Conservation (phyloP, 805 yeast genomes). For the Priceomyces medius region DNA sequence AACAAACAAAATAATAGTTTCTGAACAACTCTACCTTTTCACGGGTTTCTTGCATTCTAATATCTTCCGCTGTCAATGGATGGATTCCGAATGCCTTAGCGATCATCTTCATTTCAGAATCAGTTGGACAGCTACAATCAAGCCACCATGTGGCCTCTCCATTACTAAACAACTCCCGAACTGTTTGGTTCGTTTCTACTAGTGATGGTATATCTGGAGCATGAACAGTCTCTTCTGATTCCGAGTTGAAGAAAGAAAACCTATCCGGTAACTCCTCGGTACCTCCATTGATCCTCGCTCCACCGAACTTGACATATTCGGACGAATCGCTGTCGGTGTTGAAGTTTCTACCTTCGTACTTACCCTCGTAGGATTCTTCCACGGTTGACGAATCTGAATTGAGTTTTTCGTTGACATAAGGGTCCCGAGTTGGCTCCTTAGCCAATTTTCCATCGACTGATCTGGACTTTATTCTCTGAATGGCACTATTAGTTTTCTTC, state of each 20-base stretch:
- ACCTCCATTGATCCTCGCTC: conserved; percentile 32
- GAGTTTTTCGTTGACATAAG: conserved; percentile 8
- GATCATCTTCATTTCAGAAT: conserved; percentile 86
- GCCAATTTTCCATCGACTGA: background rate
- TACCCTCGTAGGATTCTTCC: conserved; percentile 17
- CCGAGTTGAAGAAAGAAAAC: conserved; percentile 79
- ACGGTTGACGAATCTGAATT: conserved; percentile 23
- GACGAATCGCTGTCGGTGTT: conserved; percentile 19
- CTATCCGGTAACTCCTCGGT: conserved; percentile 56
- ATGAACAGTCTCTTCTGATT: conserved; percentile 82
- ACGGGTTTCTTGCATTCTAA: conserved; percentile 92
- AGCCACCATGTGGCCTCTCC: conserved; percentile 93
- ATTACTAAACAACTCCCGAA: conserved; percentile 66
- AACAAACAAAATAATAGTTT: conserved; percentile 90
- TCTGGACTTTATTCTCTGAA: conserved; percentile 8
- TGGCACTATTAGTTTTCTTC: conserved; percentile 10
- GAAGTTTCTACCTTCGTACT: background rate
- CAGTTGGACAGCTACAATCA: conserved; percentile 92
- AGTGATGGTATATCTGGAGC: conserved; percentile 83
- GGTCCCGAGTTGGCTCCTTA: background rate
- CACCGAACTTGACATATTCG: conserved; percentile 42
- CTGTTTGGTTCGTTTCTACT: conserved; percentile 60
- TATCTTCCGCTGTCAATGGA: conserved; percentile 97
- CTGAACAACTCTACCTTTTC: conserved; percentile 94
- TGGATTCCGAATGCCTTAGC: conserved; percentile 96